Evolutionary conservation across 352 stramenopile species (phyloP), one percentile per base, ranked within the genome.

Genomic region (Aphanomyces invadans): DNA sequence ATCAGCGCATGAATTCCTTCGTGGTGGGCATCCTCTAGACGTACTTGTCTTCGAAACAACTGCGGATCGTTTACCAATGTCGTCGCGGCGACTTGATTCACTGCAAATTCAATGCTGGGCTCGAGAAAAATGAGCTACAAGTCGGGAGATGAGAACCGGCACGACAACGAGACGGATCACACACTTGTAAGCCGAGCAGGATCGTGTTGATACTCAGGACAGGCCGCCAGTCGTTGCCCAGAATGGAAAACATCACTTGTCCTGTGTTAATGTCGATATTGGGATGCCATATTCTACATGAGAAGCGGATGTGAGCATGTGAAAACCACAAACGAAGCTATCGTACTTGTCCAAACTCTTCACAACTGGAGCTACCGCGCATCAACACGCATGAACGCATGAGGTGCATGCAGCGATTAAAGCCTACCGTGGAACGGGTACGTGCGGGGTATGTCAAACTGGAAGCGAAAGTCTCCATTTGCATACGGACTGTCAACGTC

Each of bases 151-250:
- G 25, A 57, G 0, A 29, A 28, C 36, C 31, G n/a, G n/a, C 29
- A 17, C 49, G 0, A 65, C 45, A 21, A 42, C 3, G 25, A 29
- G 31, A 23, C 53, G 44, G 28, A 9, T 59, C 4, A 11, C 2
- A 52, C 38, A 92, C 85, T 78, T 94, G 86, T 9, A 94, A 70
- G 9, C 83, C 86, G 1, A 94, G 78, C 21, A 94, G 75, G 39
- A 94, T 85, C 7, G 86, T 88, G 63, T 90, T 94, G 73, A 94
- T 92, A 33, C 76, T 91, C 26, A 94, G 73, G 19, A 94, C 86
- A 32, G 86, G 86, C 3, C 86, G 79, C 86, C 86, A 94, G 69
- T 94, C 86, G 19, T 83, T 86, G 33, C 80, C 86, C 3, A 94
- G 70, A 62, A 94, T 94, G 32, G 86, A 70, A 73, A 94, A 90